phyloP scores from a whole-genome alignment of 148 eudicot species.

The Cornus suecica region DNA sequence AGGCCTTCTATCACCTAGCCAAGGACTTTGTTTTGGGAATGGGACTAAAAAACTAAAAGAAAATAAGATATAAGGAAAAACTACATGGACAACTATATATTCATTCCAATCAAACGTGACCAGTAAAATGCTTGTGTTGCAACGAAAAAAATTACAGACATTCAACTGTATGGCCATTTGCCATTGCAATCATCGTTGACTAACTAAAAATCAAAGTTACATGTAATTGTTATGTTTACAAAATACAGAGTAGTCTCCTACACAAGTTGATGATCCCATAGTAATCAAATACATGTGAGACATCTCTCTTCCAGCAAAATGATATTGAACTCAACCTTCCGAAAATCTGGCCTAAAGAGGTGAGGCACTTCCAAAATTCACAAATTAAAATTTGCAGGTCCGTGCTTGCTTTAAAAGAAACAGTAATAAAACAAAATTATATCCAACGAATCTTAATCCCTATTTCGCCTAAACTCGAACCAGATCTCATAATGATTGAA shows the following conservation, averaged over 20 bases:
- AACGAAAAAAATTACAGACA: neutral
- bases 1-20: no score
- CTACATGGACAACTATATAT: neutral
- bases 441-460: constrained; percentile 21
- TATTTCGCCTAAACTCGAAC: constrained; percentile 75
- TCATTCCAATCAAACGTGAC: neutral
- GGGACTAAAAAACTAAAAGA: neutral
- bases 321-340: neutral
- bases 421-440: neutral
- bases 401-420: neutral
- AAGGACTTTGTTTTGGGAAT: no score
- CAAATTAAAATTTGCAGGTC: neutral
- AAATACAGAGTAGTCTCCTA: neutral
- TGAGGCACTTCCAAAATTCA: neutral
- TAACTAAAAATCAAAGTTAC: neutral
- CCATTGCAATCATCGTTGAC: neutral
- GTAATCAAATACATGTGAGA: neutral
- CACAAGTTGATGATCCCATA: neutral
- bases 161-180: neutral
- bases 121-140: neutral
- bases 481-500: constrained; percentile 96
- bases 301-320: neutral
- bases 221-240: neutral
- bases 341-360: neutral
- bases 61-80: no score